phyloP scores from a whole-genome alignment of 2,329 filamentous ascomycete genomes.

The Ceratocystis papillata region DNA sequence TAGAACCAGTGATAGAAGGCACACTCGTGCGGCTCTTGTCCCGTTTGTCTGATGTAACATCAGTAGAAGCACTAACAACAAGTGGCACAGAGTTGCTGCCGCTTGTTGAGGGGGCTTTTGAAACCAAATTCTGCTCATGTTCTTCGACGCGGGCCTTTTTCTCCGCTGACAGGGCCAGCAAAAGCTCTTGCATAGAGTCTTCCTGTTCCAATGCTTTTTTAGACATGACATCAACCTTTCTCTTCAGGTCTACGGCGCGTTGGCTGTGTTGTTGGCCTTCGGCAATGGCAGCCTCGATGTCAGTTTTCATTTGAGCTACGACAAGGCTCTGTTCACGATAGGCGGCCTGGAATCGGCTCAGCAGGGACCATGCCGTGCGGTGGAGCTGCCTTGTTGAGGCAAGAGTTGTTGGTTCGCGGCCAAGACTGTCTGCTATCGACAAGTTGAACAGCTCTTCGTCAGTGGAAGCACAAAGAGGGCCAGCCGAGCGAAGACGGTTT shows the following conservation, averaged over 20 bases:
- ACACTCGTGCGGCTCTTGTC: slow-evolving; percentile 18
- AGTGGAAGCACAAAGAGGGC: slow-evolving; percentile 25
- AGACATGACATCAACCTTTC: slow-evolving; percentile 51
- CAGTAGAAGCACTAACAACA: background rate
- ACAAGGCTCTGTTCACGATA: slow-evolving; percentile 44
- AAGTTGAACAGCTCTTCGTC: slow-evolving; percentile 47
- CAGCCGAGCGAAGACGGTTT: slow-evolving; percentile 8
- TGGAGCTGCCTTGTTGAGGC: slow-evolving; percentile 22
- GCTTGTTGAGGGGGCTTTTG: background rate
- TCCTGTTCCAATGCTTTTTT: slow-evolving; percentile 45
- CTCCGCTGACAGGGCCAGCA: slow-evolving; percentile 43
- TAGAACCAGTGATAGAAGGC: slow-evolving; percentile 30
- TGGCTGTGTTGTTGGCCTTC: slow-evolving; percentile 46
- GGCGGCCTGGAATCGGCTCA: slow-evolving; percentile 47
- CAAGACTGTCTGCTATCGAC: slow-evolving; percentile 46
- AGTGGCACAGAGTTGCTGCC: background rate
- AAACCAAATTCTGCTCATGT: slow-evolving; percentile 25
- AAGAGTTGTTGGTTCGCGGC: slow-evolving; percentile 18
- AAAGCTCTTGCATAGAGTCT: slow-evolving; percentile 39
- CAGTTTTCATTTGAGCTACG: slow-evolving; percentile 42
- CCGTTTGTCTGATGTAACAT: background rate
- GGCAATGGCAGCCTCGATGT: slow-evolving; percentile 44
- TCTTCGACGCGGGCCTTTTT: slow-evolving; percentile 38
- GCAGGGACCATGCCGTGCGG: slow-evolving; percentile 43
- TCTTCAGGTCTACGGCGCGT: slow-evolving; percentile 43